These are phyloP conservation scores for Pneumocystis carinii DNA, from an alignment of 1,139 yeast genomes.

Conservation along the genomic window DNA sequence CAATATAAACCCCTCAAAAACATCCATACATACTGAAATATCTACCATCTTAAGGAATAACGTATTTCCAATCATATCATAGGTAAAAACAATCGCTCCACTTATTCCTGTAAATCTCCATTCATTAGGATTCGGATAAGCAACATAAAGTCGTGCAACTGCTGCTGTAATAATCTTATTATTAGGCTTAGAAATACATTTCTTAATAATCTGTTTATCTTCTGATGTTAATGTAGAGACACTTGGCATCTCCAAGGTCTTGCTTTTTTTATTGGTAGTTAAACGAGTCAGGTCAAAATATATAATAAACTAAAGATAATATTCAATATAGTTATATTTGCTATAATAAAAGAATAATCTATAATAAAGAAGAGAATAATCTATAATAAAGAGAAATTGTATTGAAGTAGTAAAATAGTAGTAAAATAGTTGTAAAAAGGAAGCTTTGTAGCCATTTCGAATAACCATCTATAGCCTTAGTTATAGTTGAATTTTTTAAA, in stretches of 20 bases:
- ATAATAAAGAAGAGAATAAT: too few relatives aligned
- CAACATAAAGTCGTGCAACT: conserved; percentile 75
- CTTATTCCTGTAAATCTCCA: conserved; percentile 83
- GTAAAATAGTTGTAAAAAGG: too few relatives aligned
- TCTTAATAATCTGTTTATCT: conserved; percentile 35
- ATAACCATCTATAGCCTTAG: too few relatives aligned
- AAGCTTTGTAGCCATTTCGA: too few relatives aligned
- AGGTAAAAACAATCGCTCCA: conserved; percentile 78
- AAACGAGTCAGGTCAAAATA: too few relatives aligned
- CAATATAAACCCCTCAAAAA: neutral
- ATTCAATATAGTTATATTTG: too few relatives aligned
- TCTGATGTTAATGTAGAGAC: neutral
- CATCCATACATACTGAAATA: conserved; percentile 25
- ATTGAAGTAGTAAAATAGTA: too few relatives aligned
- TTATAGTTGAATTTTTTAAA: too few relatives aligned
- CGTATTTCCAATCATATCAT: conserved; percentile 87
- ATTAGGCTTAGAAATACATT: conserved; percentile 75
- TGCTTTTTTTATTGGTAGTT: neutral
- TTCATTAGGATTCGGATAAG: conserved; percentile 64
- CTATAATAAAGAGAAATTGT: too few relatives aligned
- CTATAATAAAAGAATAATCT: too few relatives aligned
- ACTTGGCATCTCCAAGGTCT: neutral
- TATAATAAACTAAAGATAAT: too few relatives aligned
- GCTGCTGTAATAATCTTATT: conserved; percentile 85
- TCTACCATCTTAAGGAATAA: conserved; percentile 82